Percentiles rank a stretch among this genome's conserved stretches.
These are phyloP conservation scores for Crotalaria pallida DNA, from an alignment of 306 rosid genomes.

Conservation along the genomic window DNA sequence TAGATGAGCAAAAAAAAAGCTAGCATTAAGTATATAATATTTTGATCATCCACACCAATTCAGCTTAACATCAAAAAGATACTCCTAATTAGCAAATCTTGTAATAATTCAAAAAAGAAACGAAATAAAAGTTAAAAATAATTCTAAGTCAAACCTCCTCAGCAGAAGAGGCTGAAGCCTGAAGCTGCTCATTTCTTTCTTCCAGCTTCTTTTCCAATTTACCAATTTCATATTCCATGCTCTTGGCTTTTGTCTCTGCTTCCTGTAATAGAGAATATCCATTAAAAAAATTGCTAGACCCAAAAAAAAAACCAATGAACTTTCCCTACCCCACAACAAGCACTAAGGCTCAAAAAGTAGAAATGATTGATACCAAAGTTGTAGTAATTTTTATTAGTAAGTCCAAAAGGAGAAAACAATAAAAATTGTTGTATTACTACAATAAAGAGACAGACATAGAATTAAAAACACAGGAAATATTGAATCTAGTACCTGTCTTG, in stretches of 20 bases:
- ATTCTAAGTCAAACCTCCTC: conserved; percentile 49
- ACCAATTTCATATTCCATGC: conserved; percentile 67
- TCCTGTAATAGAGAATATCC: conserved; percentile 45
- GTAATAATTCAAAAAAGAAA: neutral
- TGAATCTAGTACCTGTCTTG: conserved; percentile 64
- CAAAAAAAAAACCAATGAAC: conserved; percentile 13
- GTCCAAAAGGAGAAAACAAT: conserved; percentile 9
- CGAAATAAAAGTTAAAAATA: neutral
- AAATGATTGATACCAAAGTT: conserved; percentile 28
- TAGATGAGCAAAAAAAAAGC: conserved; percentile 1
- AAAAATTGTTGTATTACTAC: neutral
- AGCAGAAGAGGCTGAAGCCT: conserved; percentile 60
- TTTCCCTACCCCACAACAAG: conserved; percentile 41
- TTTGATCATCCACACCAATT: conserved; percentile 11
- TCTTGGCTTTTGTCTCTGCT: conserved; percentile 78
- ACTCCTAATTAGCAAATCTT: conserved; percentile 13
- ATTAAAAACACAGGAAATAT: conserved; percentile 12
- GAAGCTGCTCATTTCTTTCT: conserved; percentile 61
- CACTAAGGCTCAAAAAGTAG: conserved; percentile 22
- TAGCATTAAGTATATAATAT: conserved; percentile 4
- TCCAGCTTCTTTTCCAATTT: conserved; percentile 62
- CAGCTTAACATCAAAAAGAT: conserved; percentile 15
- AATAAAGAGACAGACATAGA: conserved; percentile 25
- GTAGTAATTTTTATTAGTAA: conserved; percentile 20
- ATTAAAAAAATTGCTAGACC: conserved; percentile 16